Percentiles rank a stretch among this genome's conserved stretches.
Evolutionary conservation across 257 asterid species (phyloP).

Genomic region (Jaltomata sinuosa): DNA sequence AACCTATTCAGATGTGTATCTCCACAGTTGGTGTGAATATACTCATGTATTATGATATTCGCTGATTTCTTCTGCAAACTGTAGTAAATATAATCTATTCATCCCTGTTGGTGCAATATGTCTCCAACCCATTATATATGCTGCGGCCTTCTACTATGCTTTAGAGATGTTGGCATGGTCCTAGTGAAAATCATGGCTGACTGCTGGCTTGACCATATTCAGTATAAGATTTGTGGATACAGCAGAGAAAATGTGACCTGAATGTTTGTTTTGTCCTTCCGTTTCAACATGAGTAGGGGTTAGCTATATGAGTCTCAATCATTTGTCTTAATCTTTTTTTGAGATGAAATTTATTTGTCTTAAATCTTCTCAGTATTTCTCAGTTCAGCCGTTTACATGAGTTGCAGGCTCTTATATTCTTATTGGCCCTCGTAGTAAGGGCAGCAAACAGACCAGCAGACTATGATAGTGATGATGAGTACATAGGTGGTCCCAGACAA

Average conservation of each 20-base stretch:
- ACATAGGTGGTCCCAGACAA: conserved; percentile 64
- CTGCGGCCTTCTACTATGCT: background rate
- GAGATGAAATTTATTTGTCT: background rate
- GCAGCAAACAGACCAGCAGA: conserved; percentile 86
- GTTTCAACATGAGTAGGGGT: background rate
- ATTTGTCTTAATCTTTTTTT: background rate
- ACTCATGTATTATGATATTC: background rate
- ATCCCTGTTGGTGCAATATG: background rate
- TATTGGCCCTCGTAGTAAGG: conserved; percentile 82
- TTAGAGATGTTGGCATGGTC: background rate
- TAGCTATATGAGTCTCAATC: background rate
- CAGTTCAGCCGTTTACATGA: background rate
- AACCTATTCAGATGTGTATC: background rate
- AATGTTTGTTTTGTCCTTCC: background rate
- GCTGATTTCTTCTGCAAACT: background rate
- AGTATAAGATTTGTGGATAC: background rate
- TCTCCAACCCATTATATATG: background rate
- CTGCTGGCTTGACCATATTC: background rate
- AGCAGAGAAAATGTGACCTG: background rate
- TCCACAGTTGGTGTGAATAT: background rate
- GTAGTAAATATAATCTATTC: background rate
- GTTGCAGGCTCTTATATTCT: conserved; percentile 82
- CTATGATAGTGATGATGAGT: conserved; percentile 97
- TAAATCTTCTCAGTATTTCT: background rate
- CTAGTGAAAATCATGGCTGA: background rate